phyloP scores from a whole-genome alignment of 1,139 yeast genomes.

The Kodamaea anthophila region DNA sequence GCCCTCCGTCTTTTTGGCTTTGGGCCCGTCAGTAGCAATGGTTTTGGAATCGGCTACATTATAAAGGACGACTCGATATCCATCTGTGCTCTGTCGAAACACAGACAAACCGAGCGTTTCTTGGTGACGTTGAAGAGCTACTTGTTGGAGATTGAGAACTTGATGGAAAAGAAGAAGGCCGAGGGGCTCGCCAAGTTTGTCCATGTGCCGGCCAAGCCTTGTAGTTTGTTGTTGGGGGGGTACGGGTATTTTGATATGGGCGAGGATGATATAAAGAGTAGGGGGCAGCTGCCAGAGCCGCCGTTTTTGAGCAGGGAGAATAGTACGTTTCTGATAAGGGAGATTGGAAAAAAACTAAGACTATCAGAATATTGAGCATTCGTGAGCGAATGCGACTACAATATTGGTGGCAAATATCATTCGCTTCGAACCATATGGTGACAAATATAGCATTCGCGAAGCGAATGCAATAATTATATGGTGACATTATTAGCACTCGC shows the following conservation, averaged over 20 bases:
- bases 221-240: constrained; percentile 61
- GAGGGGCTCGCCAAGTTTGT: constrained; percentile 6
- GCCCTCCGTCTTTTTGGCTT: constrained; percentile 82
- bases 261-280: constrained; percentile 60
- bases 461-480: too few species aligned
- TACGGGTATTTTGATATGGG: constrained; percentile 75
- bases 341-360: constrained; percentile 67
- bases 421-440: too few species aligned
- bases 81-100: constrained; percentile 84
- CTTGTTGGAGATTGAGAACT: constrained; percentile 54
- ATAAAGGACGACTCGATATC: constrained; percentile 81
- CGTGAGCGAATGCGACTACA: too few species aligned
- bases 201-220: background rate
- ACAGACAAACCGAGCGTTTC: constrained; percentile 81
- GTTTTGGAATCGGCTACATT: constrained; percentile 89
- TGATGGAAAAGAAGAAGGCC: constrained; percentile 40
- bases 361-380: constrained; percentile 56
- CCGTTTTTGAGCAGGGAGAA: constrained; percentile 42
- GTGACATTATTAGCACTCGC: too few species aligned
- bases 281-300: constrained; percentile 68
- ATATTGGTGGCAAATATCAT: too few species aligned
- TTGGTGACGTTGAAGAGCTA: constrained; percentile 69
- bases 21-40: constrained; percentile 87
- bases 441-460: too few species aligned
- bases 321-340: constrained; percentile 48